A percentile compares a stretch with the other conserved stretches of the same genome.
Conservation (phyloP, 2,329 filamentous ascomycete species). For the Clonostachys solani region DNA sequence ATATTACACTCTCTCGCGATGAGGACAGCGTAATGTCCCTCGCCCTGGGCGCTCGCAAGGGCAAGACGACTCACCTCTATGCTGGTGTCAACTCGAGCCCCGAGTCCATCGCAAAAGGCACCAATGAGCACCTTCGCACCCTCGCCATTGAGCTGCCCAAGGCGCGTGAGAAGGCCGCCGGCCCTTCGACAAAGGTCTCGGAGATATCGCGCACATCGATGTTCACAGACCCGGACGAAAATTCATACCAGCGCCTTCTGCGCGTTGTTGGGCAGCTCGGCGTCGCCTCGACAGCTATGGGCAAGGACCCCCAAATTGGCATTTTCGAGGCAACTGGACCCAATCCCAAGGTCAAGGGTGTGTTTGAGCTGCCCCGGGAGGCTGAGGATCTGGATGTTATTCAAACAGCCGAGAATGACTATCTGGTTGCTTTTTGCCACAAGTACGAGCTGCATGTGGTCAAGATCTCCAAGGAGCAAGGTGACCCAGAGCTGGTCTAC, state of each 20-base stretch:
- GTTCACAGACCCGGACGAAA: conserved; percentile 43
- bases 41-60: conserved; percentile 59
- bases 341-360: conserved; percentile 38
- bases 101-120: conserved; percentile 66
- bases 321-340: conserved; percentile 61
- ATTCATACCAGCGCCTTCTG: conserved; percentile 56
- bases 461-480: conserved; percentile 44
- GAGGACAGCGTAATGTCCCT: conserved; percentile 89
- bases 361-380: conserved; percentile 47
- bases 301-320: conserved; percentile 72
- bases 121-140: conserved; percentile 79
- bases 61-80: conserved; percentile 50
- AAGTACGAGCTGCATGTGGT: conserved; percentile 70
- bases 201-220: conserved; percentile 49
- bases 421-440: conserved; percentile 74
- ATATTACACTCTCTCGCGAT: conserved; percentile 74
- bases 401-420: conserved; percentile 57
- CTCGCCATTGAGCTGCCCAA: conserved; percentile 54
- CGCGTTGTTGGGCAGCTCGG: conserved; percentile 64
- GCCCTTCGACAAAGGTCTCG: conserved; percentile 31
- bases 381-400: conserved; percentile 67
- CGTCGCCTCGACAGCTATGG: conserved; percentile 74
- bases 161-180: conserved; percentile 14
- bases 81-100: conserved; percentile 83
- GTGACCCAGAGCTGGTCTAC: conserved; percentile 51